Evolutionary conservation across 2,329 filamentous ascomycete genomes (phyloP).

Genomic region (Phymatotrichopsis omnivora): DNA sequence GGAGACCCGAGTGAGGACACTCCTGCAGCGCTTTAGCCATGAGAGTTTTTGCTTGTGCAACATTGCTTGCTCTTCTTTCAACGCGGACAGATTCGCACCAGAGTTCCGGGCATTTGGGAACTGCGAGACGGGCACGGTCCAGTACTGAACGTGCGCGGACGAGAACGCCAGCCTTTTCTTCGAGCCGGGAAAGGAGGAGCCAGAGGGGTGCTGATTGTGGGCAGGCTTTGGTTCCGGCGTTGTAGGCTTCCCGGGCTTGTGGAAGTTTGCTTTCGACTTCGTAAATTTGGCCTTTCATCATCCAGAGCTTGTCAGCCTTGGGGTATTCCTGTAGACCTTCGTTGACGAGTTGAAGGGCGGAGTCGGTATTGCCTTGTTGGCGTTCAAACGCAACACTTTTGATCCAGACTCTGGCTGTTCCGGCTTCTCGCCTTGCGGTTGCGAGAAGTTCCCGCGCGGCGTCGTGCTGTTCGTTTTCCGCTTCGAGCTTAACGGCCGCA

Average conservation of each 20-base stretch:
- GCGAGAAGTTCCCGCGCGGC: constrained; percentile 73
- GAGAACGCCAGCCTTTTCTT: constrained; percentile 70
- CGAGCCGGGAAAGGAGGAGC: constrained; percentile 77
- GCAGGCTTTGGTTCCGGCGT: constrained; percentile 76
- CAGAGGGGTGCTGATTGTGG: constrained; percentile 76
- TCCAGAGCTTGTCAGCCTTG: constrained; percentile 79
- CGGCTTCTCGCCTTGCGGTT: constrained; percentile 75
- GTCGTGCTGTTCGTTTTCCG: constrained; percentile 72
- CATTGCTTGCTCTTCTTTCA: constrained; percentile 76
- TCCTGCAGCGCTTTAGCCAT: constrained; percentile 93
- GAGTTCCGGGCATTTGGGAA: constrained; percentile 72
- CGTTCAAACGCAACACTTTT: constrained; percentile 91
- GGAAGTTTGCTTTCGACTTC: constrained; percentile 67
- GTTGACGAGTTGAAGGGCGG: constrained; percentile 75
- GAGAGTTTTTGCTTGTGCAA: constrained; percentile 72
- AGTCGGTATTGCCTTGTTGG: constrained; percentile 66
- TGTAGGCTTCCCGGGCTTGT: constrained; percentile 82
- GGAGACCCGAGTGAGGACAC: constrained; percentile 71
- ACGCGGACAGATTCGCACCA: constrained; percentile 93
- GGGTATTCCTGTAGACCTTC: constrained; percentile 82
- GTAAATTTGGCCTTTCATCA: constrained; percentile 98
- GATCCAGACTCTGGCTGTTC: constrained; percentile 94
- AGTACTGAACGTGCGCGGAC: constrained; percentile 92
- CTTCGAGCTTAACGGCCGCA: constrained; percentile 89
- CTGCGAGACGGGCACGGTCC: constrained; percentile 76